A percentile compares a stretch with the other conserved stretches of the same genome.
phyloP scores from a whole-genome alignment of 2,329 filamentous ascomycete species.

The Dactylonectria macrodidyma region DNA sequence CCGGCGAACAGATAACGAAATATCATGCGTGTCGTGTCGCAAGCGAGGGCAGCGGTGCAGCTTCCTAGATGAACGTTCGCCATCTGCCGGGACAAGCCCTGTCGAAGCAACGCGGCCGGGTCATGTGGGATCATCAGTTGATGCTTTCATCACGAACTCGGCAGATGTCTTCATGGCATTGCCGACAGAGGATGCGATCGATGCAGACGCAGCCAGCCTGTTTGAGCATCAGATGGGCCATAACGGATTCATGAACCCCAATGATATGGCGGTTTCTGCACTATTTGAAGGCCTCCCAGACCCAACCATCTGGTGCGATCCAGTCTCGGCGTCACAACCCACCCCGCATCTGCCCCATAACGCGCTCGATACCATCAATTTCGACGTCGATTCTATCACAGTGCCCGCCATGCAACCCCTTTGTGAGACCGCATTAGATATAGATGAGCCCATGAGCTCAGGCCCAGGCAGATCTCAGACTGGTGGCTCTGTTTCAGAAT shows the following conservation, averaged over 20 bases:
- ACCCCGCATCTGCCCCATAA: not conserved
- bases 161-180: not conserved
- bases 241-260: not conserved
- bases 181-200: not conserved
- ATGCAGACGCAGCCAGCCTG: not conserved
- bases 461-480: not conserved
- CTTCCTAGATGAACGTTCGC: not conserved
- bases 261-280: not conserved
- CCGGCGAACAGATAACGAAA: not conserved
- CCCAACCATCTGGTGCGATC: not conserved
- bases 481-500: not conserved
- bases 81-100: not conserved
- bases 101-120: not conserved
- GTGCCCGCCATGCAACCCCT: not conserved
- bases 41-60: constrained; percentile 4
- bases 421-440: not conserved
- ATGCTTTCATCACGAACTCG: not conserved
- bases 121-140: not conserved
- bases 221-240: not conserved
- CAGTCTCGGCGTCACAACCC: not conserved
- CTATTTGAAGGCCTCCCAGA: not conserved
- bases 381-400: not conserved
- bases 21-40: constrained; percentile 2
- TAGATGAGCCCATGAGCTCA: not conserved
- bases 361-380: not conserved